phyloP scores from a whole-genome alignment of 345 rosid genomes.

The Brassica incana region DNA sequence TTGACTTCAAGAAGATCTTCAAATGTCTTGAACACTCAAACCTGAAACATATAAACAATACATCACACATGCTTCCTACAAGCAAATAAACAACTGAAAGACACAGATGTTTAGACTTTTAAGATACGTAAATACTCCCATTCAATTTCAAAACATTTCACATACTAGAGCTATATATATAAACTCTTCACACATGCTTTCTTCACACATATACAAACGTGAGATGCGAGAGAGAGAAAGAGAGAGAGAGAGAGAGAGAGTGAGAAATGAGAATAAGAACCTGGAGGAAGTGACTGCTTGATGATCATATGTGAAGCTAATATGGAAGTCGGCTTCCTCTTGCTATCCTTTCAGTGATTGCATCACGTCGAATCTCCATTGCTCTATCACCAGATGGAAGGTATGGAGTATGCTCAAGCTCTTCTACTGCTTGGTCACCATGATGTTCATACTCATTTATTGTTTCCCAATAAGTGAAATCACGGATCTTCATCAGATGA shows the following conservation, averaged over 20 bases:
- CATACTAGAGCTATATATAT: no score
- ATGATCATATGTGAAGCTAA: neutral
- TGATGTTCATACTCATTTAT: no score
- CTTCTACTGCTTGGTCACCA: neutral
- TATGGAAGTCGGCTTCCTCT: neutral
- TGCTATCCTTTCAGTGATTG: neutral
- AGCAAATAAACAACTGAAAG: no score
- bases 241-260: neutral
- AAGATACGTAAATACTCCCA: no score
- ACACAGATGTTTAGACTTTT: no score
- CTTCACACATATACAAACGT: no score
- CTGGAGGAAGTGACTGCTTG: neutral
- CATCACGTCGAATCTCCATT: neutral
- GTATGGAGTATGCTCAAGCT: neutral
- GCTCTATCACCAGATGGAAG: neutral
- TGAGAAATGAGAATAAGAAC: neutral
- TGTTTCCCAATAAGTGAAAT: no score
- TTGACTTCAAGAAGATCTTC: neutral
- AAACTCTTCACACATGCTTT: no score
- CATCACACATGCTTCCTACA: no score
- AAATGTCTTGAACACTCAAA: no score
- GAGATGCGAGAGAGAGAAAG: neutral
- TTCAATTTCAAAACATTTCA: no score
- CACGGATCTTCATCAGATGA: neutral
- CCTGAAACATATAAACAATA: neutral